Base-by-base conservation (phyloP, 2,329 filamentous ascomycete genomes). In the Cadophora luteo-olivacea region DNA sequence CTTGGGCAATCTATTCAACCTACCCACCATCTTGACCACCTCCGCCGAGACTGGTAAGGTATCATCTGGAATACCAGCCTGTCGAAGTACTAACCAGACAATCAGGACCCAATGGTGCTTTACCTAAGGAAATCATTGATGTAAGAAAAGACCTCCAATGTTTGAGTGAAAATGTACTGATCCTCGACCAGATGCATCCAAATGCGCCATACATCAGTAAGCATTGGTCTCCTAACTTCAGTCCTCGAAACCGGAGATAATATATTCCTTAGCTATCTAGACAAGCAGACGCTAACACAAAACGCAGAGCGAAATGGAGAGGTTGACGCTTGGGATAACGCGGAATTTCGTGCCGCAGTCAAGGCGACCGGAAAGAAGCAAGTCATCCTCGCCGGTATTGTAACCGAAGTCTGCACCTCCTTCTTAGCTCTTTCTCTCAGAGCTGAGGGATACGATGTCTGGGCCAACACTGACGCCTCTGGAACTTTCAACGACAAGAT, bases 251-350 rank as follows among this genome's bases (percentile, higher is more conserved):
- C 3, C 16, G 16, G 16, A 16, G 7, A 41, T 11, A 41, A 9
- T 41, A 6, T 12, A 41, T 11, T 12, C 38, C 38, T 8, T 16
- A 16, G 14, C 38, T 12, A 41, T 41, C 22, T 9, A n/a, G 6
- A 85, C 73, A 48, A 61, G 38, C 45, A 24, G 33, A 67, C 19
- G 32, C 24, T 24, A 22, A 55, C 52, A n/a, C 29, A 52, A 48
- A n/a, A 24, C n/a, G 25, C 41, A 55, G 49, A 63, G 38, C 69
- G 58, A 38, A 58, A 66, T n/a, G 91, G 91, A 49, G 89, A 94
- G 76, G 90, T 94, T 75, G 86, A 93, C 76, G 91, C 91, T 2
- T 93, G 90, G 91, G 92, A 94, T 76, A 93, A 92, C 73, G 73
- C 84, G 2, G 86, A 91, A 0, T 93, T 94, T 81, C 85, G 85